Evolutionary conservation across 1,139 yeast species (phyloP).

Genomic region (Kurtzmaniella quercitrusa): DNA sequence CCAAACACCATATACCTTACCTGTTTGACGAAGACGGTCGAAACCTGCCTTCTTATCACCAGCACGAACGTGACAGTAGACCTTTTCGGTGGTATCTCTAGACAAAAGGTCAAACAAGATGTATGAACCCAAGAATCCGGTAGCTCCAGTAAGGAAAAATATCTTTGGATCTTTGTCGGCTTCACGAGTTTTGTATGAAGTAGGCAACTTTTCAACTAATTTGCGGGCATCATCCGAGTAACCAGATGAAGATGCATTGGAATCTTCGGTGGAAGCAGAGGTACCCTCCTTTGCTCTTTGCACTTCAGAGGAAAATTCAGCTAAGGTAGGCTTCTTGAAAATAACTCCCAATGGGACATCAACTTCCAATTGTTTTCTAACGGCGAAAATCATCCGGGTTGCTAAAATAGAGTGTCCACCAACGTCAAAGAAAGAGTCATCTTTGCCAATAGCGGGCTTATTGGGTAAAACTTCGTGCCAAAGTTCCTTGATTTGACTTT

Average conservation of each 20-base stretch:
- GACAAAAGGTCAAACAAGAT: constrained; percentile 71
- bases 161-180: constrained; percentile 38
- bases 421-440: constrained; percentile 91
- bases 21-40: constrained; percentile 72
- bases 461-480: constrained; percentile 88
- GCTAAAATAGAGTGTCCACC: constrained; percentile 98
- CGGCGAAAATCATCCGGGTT: constrained; percentile 92
- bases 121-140: constrained; percentile 94
- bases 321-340: constrained; percentile 83
- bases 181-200: constrained; percentile 30
- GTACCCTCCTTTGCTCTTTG: constrained; percentile 48
- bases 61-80: constrained; percentile 92
- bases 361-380: constrained; percentile 70
- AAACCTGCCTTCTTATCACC: constrained; percentile 61
- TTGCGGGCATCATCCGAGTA: constrained; percentile 75
- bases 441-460: constrained; percentile 72
- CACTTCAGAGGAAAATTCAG: constrained; percentile 71
- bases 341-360: constrained; percentile 88
- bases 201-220: constrained; percentile 22
- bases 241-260: constrained; percentile 28
- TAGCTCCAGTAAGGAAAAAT: constrained; percentile 89
- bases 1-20: constrained; percentile 86
- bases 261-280: constrained; percentile 6
- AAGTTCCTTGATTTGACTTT: constrained; percentile 66
- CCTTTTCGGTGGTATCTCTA: constrained; percentile 39